Conservation (phyloP, 352 stramenopile genomes). For the Globisporangium viniferum region DNA sequence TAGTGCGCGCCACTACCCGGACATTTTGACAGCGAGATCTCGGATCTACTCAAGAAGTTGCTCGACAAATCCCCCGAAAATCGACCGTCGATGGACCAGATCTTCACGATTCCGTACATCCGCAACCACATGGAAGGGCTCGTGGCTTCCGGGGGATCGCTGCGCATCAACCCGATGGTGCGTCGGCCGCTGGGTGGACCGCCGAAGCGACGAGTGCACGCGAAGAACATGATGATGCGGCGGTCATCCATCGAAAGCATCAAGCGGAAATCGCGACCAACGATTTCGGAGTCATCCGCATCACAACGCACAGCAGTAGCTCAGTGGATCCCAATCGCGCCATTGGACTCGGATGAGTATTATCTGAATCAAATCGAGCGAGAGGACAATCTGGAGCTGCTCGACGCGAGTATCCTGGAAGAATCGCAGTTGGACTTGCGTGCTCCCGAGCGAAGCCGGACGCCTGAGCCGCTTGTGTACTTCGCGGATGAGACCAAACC, state of each 20-base stretch:
- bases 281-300: neutral
- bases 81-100: conserved; percentile 70
- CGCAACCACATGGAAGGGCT: conserved; percentile 75
- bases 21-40: conserved; percentile 62
- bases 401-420: conserved; percentile 45
- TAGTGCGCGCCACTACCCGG: conserved; percentile 50
- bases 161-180: conserved; percentile 37
- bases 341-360: conserved; percentile 34
- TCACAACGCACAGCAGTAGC: conserved; percentile 10
- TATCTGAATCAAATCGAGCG: conserved; percentile 18
- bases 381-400: conserved; percentile 42
- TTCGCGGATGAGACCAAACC: conserved; percentile 17
- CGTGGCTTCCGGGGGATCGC: conserved; percentile 49
- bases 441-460: conserved; percentile 54
- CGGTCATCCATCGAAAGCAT: conserved; percentile 36
- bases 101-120: conserved; percentile 71
- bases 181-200: conserved; percentile 31
- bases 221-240: conserved; percentile 38
- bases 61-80: conserved; percentile 64
- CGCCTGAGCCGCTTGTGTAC: conserved; percentile 42
- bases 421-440: conserved; percentile 50
- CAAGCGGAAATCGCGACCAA: conserved; percentile 14
- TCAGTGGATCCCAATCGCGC: conserved; percentile 48
- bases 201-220: conserved; percentile 36
- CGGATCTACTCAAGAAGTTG: conserved; percentile 43